Evolutionary conservation across 2,329 filamentous ascomycete genomes (phyloP).

Genomic region (Nectriaceae sp.): DNA sequence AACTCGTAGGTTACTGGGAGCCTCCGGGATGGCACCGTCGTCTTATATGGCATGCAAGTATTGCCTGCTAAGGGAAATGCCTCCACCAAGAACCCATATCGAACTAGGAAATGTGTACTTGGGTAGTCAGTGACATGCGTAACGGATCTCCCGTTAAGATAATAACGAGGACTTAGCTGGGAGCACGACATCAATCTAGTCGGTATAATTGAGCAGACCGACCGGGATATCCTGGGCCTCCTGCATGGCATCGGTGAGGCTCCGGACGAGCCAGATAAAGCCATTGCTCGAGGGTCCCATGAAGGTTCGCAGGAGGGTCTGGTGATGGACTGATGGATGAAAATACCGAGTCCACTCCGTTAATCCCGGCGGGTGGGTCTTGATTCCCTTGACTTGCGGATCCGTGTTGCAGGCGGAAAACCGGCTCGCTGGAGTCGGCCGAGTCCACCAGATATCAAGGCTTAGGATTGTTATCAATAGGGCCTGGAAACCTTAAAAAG

Average conservation of each 20-base stretch:
- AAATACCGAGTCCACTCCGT: conserved; percentile 1
- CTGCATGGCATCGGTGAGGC: too few species aligned
- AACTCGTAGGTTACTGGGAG: too few species aligned
- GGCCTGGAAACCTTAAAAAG: background rate
- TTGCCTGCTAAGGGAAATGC: too few species aligned
- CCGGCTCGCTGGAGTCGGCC: background rate
- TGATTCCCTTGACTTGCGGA: background rate
- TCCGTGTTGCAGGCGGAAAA: background rate
- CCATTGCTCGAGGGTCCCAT: background rate
- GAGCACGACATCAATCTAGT: conserved; percentile 13
- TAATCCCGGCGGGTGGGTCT: background rate
- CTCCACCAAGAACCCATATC: conserved; percentile 1
- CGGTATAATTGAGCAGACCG: background rate
- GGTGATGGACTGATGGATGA: background rate
- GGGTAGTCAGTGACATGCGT: conserved; percentile 7
- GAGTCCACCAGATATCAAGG: background rate
- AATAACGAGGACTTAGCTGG: conserved; percentile 5
- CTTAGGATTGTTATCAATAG: background rate
- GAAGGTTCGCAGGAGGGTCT: background rate
- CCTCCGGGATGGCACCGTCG: too few species aligned
- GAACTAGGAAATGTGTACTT: conserved; percentile 1
- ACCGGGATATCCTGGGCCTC: background rate
- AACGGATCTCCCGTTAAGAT: background rate
- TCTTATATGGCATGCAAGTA: too few species aligned
- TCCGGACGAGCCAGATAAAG: background rate